A percentile compares a stretch with the other conserved stretches of the same genome.
phyloP scores from a whole-genome alignment of 139 green algal species.

The Coelastrella sp. region DNA sequence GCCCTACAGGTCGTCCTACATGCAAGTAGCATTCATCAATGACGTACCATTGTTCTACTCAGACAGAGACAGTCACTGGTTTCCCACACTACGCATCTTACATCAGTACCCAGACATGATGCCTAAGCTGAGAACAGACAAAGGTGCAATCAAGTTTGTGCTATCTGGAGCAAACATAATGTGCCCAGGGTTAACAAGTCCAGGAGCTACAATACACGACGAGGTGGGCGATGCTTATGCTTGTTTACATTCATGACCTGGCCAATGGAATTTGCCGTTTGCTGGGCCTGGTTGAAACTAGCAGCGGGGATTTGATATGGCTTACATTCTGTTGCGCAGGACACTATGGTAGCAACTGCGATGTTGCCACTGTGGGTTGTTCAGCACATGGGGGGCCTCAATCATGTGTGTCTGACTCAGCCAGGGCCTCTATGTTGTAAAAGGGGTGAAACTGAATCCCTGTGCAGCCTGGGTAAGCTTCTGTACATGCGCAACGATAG shows the following conservation, averaged over 20 bases:
- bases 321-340: too few species aligned
- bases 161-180: constrained; percentile 99
- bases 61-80: constrained; percentile 93
- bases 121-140: constrained; percentile 89
- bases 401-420: too few species aligned
- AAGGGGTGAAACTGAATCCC: too few species aligned
- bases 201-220: constrained; percentile 94
- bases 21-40: constrained; percentile 91
- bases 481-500: too few species aligned
- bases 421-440: too few species aligned
- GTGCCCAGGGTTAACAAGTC: constrained; percentile 96
- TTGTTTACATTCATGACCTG: not conserved
- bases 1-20: constrained; percentile 77
- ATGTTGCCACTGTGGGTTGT: too few species aligned
- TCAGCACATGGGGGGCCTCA: too few species aligned
- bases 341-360: too few species aligned
- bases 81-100: constrained; percentile 92
- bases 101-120: constrained; percentile 92
- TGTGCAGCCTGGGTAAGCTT: too few species aligned
- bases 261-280: too few species aligned
- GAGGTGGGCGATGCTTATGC: constrained; percentile 67
- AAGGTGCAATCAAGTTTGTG: constrained; percentile 99
- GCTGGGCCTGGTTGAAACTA: too few species aligned
- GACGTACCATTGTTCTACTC: constrained; percentile 93
- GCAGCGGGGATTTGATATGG: too few species aligned